Conservation (phyloP, 352 stramenopile species). For the Phytophthora boehmeriae region DNA sequence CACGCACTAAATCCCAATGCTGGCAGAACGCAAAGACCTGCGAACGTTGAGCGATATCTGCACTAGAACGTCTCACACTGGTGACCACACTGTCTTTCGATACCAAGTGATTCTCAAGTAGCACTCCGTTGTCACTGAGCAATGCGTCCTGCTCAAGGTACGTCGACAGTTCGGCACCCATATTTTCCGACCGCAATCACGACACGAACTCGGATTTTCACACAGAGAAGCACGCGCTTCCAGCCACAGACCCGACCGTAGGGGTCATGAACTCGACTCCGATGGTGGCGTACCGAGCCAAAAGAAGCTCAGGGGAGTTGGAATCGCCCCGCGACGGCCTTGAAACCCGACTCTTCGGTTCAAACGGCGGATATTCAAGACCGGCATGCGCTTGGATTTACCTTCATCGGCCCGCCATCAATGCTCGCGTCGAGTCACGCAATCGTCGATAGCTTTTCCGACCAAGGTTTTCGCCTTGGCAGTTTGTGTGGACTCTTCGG, state of each 20-base stretch:
- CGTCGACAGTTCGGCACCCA: slow-evolving; percentile 53
- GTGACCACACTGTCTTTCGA: neutral
- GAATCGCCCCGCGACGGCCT: neutral
- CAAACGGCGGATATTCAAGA: neutral
- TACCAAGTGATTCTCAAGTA: slow-evolving; percentile 35
- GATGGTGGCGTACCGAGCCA: neutral
- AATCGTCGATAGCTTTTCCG: no score
- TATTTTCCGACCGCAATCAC: slow-evolving; percentile 4
- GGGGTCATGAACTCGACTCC: neutral
- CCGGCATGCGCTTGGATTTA: no score
- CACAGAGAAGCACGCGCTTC: neutral
- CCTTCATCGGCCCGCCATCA: no score
- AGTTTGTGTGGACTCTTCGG: no score
- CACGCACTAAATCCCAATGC: slow-evolving; percentile 58
- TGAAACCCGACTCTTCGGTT: neutral
- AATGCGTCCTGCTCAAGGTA: slow-evolving; percentile 48
- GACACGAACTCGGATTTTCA: neutral
- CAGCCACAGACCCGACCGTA: neutral
- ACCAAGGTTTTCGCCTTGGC: no score
- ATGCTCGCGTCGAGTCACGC: no score
- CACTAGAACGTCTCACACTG: slow-evolving; percentile 37
- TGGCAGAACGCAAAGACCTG: slow-evolving; percentile 64
- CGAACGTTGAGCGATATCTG: slow-evolving; percentile 49
- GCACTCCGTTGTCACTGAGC: slow-evolving; percentile 47
- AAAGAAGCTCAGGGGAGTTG: neutral